Conservation (phyloP, 2,329 filamentous ascomycete genomes). For the Cadophora gregata region DNA sequence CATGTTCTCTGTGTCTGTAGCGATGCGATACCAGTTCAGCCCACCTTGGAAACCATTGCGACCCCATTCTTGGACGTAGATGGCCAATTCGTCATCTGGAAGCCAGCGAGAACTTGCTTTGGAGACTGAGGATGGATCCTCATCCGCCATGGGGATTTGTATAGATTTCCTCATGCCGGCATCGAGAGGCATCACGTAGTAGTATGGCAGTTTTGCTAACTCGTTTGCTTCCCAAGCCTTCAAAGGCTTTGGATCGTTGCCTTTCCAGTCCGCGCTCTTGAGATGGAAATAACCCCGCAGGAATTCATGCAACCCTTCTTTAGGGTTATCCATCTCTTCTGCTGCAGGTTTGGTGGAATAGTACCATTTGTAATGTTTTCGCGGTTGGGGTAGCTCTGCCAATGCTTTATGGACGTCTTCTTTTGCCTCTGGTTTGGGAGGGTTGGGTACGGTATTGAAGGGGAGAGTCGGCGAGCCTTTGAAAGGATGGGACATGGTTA, state of each 20-base stretch:
- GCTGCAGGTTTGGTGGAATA: constrained; percentile 58
- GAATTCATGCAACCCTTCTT: constrained; percentile 62
- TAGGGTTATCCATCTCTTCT: constrained; percentile 53
- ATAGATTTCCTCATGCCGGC: constrained; percentile 65
- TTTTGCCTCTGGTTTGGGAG: constrained; percentile 33
- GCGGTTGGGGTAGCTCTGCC: constrained; percentile 57
- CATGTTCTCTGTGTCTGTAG: constrained; percentile 54
- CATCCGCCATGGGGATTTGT: constrained; percentile 57
- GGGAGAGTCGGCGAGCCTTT: constrained; percentile 57
- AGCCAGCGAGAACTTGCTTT: constrained; percentile 56
- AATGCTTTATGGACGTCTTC: constrained; percentile 62
- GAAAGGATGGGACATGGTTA: constrained; percentile 71
- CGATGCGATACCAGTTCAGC: constrained; percentile 70
- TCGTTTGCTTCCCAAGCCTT: constrained; percentile 61
- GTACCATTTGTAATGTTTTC: constrained; percentile 75
- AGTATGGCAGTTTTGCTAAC: constrained; percentile 65
- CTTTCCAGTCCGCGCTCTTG: constrained; percentile 66
- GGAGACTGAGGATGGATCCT: constrained; percentile 52
- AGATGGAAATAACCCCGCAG: constrained; percentile 72
- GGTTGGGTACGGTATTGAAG: constrained; percentile 51
- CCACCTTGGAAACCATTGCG: constrained; percentile 70
- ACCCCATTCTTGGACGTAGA: constrained; percentile 66
- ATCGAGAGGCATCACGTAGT: constrained; percentile 69
- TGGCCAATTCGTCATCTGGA: constrained; percentile 58
- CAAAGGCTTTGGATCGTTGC: constrained; percentile 60